phyloP scores from a whole-genome alignment of 1,284 basidiomycete genomes.

The Anthracocystis setariae region DNA sequence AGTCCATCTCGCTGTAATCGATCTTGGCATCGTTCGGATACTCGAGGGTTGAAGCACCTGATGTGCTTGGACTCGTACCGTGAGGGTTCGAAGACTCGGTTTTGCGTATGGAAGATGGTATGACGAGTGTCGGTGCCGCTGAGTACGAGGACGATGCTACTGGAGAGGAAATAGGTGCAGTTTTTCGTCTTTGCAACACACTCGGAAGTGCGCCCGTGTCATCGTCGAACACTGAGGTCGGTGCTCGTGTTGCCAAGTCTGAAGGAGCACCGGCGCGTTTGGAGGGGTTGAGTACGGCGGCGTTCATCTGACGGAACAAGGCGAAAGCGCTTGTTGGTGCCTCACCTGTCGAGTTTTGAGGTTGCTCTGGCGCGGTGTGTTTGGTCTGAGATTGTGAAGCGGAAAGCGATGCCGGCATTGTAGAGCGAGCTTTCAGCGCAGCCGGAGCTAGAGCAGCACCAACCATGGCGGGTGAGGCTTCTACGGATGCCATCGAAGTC shows the following conservation, averaged over 20 bases:
- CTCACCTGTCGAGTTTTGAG: not conserved
- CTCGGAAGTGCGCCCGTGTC: constrained; percentile 25
- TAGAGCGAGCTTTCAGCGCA: not conserved
- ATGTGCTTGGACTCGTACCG: not conserved
- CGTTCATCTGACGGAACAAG: constrained; percentile 33
- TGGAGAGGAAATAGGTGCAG: not conserved
- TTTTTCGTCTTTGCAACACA: constrained; percentile 20
- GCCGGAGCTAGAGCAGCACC: not conserved
- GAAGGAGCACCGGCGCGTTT: constrained; percentile 2
- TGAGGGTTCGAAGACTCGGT: not conserved
- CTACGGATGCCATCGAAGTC: constrained; percentile 2
- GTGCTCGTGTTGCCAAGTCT: constrained; percentile 8
- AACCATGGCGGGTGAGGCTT: not conserved
- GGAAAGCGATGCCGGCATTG: not conserved
- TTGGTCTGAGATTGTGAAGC: too few species aligned
- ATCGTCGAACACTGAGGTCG: constrained; percentile 47
- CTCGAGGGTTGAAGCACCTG: constrained; percentile 4
- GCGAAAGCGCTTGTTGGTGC: constrained; percentile 12
- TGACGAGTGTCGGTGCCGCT: not conserved
- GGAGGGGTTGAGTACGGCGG: constrained; percentile 23
- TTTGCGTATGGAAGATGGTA: not conserved
- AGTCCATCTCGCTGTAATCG: constrained; percentile 49
- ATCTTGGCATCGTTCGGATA: constrained; percentile 23
- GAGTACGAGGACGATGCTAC: not conserved
- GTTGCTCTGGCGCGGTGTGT: not conserved